phyloP scores from a whole-genome alignment of 2,329 filamentous ascomycete genomes.

The Cordyceps fumosorosea region DNA sequence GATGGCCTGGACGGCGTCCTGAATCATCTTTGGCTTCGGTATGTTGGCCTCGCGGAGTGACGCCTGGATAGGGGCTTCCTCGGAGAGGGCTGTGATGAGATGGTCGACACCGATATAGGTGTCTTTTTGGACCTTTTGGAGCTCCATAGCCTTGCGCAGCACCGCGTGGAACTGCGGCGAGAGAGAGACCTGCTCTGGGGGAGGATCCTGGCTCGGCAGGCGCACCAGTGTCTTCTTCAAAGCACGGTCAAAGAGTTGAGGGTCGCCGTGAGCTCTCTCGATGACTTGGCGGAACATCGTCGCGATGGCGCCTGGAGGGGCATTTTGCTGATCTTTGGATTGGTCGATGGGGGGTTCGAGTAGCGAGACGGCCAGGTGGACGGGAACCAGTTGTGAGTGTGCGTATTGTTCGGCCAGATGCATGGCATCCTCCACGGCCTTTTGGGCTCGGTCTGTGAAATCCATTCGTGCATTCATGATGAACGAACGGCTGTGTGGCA shows the following conservation, averaged over 20 bases:
- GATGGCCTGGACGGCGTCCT: constrained; percentile 85
- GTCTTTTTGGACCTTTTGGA: constrained; percentile 97
- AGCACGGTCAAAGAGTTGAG: constrained; percentile 78
- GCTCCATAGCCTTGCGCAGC: constrained; percentile 74
- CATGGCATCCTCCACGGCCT: constrained; percentile 85
- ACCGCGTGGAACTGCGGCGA: constrained; percentile 77
- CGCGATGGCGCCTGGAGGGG: constrained; percentile 52
- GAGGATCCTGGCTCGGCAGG: constrained; percentile 88
- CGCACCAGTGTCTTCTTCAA: constrained; percentile 90
- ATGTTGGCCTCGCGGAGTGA: constrained; percentile 81
- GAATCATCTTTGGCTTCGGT: constrained; percentile 82
- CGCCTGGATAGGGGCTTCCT: constrained; percentile 68
- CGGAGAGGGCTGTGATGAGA: constrained; percentile 75
- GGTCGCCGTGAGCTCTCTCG: constrained; percentile 87
- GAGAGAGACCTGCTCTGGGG: constrained; percentile 80
- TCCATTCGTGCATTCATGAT: constrained; percentile 74
- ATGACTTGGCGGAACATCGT: constrained; percentile 94
- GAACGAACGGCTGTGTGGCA: constrained; percentile 16
- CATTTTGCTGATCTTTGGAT: constrained; percentile 79
- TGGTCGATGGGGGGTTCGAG: constrained; percentile 68
- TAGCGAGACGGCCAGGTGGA: constrained; percentile 81
- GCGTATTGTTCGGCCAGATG: constrained; percentile 80
- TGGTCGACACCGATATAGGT: constrained; percentile 92
- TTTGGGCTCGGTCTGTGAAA: constrained; percentile 89
- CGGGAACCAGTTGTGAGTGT: constrained; percentile 82